Conservation (phyloP, 768 basidiomycete species). For the Lactifluus volemus region DNA sequence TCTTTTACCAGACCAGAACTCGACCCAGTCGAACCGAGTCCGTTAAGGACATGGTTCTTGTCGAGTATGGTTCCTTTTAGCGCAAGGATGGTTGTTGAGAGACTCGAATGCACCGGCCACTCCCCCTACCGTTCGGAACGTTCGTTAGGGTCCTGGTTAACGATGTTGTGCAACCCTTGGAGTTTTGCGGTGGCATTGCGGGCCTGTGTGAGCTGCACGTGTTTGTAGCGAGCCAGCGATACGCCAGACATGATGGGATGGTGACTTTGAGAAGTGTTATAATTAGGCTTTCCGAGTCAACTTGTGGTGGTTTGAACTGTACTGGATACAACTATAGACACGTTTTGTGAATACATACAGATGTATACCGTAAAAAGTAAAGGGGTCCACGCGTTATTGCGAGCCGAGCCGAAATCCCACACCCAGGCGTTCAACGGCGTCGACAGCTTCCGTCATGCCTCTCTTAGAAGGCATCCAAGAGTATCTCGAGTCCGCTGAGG, state of each 20-base stretch:
- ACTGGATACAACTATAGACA: too few relatives aligned
- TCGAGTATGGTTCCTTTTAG: slow-evolving; percentile 67
- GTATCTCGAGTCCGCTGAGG: slow-evolving; percentile 55
- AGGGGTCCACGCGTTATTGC: too few relatives aligned
- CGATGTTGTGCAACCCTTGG: slow-evolving; percentile 55
- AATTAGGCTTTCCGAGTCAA: background rate
- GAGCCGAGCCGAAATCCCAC: too few relatives aligned
- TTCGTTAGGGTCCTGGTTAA: slow-evolving; percentile 74
- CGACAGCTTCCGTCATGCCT: slow-evolving; percentile 2
- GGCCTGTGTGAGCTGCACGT: slow-evolving; percentile 55
- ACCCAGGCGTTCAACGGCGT: too few relatives aligned
- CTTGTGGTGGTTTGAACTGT: too few relatives aligned
- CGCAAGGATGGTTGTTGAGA: slow-evolving; percentile 66
- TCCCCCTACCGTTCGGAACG: slow-evolving; percentile 5
- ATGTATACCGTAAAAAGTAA: too few relatives aligned
- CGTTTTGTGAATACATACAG: too few relatives aligned
- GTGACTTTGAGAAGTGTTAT: slow-evolving; percentile 58
- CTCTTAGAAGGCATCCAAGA: slow-evolving; percentile 16
- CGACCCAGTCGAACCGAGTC: slow-evolving; percentile 21
- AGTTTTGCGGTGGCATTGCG: slow-evolving; percentile 48
- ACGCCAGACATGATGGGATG: slow-evolving; percentile 60
- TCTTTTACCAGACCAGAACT: slow-evolving; percentile 16
- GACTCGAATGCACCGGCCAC: slow-evolving; percentile 38
- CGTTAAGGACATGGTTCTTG: slow-evolving; percentile 38
- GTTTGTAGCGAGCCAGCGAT: slow-evolving; percentile 66